phyloP scores from a whole-genome alignment of 2,329 filamentous ascomycete species.

The Ophiostoma australiae region DNA sequence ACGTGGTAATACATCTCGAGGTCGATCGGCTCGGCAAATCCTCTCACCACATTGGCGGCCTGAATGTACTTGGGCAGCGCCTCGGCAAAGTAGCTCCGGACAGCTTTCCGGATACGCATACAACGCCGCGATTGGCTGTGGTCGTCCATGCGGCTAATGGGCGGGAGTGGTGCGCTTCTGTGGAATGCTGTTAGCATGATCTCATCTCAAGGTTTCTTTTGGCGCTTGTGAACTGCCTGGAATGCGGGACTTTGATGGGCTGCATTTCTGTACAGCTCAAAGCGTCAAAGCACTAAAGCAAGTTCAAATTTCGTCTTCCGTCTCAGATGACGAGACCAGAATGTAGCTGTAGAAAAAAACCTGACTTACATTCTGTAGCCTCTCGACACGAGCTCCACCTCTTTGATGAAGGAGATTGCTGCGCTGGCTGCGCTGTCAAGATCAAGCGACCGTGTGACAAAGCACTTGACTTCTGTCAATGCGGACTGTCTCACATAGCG shows the following conservation, averaged over 20 bases:
- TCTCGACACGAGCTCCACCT: conserved; percentile 90
- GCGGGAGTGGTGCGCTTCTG: conserved; percentile 82
- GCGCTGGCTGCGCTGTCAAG: conserved; percentile 74
- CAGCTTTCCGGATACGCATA: conserved; percentile 68
- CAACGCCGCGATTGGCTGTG: conserved; percentile 74
- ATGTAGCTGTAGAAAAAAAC: not conserved
- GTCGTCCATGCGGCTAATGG: conserved; percentile 87
- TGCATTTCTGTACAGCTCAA: not conserved
- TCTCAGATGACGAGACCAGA: not conserved
- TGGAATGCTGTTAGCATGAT: conserved; percentile 7
- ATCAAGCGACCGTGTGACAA: conserved; percentile 70
- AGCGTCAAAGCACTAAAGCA: not conserved
- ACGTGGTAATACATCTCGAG: conserved; percentile 91
- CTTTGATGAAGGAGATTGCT: conserved; percentile 77
- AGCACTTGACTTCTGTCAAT: conserved; percentile 60
- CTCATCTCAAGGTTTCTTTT: not conserved
- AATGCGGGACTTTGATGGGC: not conserved
- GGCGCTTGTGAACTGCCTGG: not conserved
- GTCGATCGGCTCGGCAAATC: conserved; percentile 71
- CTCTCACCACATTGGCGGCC: conserved; percentile 62
- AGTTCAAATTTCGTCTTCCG: not conserved
- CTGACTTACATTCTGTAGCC: conserved; percentile 72
- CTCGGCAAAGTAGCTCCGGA: conserved; percentile 64
- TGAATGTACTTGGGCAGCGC: conserved; percentile 68
- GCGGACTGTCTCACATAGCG: conserved; percentile 72